Percentiles rank a stretch among this genome's conserved stretches.
phyloP scores from a whole-genome alignment of 2,329 filamentous ascomycete species.

The Nemania abortiva region DNA sequence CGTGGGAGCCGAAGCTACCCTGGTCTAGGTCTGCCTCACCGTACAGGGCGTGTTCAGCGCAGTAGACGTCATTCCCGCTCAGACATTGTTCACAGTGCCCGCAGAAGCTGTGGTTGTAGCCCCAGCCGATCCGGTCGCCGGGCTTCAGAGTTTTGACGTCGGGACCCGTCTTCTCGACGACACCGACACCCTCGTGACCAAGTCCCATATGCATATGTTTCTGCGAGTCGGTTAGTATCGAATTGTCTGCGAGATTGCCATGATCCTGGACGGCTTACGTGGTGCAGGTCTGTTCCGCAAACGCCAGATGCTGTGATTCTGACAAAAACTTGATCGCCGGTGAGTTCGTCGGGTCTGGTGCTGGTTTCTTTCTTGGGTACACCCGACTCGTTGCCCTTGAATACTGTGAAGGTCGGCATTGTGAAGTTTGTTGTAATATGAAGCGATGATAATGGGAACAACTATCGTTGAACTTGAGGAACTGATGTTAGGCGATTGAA shows the following conservation, averaged over 20 bases:
- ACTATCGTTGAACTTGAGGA: background rate
- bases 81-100: conserved; percentile 60
- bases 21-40: conserved; percentile 59
- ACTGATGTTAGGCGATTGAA: background rate
- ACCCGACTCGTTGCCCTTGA: conserved; percentile 71
- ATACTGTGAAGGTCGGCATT: conserved; percentile 67
- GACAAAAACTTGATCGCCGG: conserved; percentile 69
- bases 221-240: conserved; percentile 34
- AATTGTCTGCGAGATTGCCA: background rate
- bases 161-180: conserved; percentile 58
- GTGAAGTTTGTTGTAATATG: background rate
- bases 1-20: conserved; percentile 61
- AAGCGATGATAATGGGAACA: background rate
- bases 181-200: conserved; percentile 64
- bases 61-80: conserved; percentile 59
- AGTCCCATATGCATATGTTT: conserved; percentile 55
- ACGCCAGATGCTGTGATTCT: conserved; percentile 75
- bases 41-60: conserved; percentile 57
- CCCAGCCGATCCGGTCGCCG: conserved; percentile 63
- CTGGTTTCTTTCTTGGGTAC: conserved; percentile 64
- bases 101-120: conserved; percentile 57
- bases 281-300: conserved; percentile 68
- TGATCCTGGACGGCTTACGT: conserved; percentile 34
- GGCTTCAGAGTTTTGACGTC: conserved; percentile 55
- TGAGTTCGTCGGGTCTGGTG: conserved; percentile 58